Evolutionary conservation across 768 basidiomycete species (phyloP).

Genomic region (Termitomyces sp.): DNA sequence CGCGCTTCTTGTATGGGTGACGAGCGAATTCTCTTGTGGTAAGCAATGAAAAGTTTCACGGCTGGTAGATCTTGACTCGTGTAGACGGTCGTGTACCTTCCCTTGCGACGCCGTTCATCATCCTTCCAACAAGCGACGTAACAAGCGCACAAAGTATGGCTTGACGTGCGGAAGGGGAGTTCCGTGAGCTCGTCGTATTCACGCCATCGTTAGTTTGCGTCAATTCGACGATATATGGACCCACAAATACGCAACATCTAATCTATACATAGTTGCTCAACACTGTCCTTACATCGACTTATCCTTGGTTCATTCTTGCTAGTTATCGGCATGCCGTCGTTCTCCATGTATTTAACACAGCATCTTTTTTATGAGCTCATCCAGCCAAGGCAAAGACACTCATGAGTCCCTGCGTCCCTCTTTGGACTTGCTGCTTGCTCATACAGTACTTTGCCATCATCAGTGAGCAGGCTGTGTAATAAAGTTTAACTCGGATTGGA

Average conservation of each 20-base stretch:
- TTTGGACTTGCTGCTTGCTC: too few relatives aligned
- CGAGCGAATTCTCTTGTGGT: conserved; percentile 53
- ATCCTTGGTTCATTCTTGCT: background rate
- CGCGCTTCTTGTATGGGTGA: conserved; percentile 68
- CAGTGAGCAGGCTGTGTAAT: too few relatives aligned
- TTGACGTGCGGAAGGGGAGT: conserved; percentile 56
- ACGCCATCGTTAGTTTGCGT: background rate
- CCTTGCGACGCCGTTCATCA: conserved; percentile 53
- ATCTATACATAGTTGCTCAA: background rate
- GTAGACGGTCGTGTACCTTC: conserved; percentile 21
- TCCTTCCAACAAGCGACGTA: conserved; percentile 70
- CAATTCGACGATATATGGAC: background rate
- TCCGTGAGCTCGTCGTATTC: background rate
- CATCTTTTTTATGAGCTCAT: too few relatives aligned
- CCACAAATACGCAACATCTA: background rate
- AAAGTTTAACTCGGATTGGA: background rate
- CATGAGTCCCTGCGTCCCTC: background rate
- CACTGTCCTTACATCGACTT: background rate
- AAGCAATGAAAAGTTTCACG: conserved; percentile 6
- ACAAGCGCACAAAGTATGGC: conserved; percentile 70
- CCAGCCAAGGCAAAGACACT: background rate
- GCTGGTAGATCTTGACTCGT: background rate
- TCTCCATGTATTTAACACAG: background rate
- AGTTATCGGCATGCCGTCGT: too few relatives aligned
- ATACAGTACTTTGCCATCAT: too few relatives aligned